Percentiles rank a stretch among this genome's conserved stretches.
These are phyloP conservation scores for Exophiala sideris DNA, from an alignment of 2,329 filamentous ascomycete species.

Conservation along the genomic window DNA sequence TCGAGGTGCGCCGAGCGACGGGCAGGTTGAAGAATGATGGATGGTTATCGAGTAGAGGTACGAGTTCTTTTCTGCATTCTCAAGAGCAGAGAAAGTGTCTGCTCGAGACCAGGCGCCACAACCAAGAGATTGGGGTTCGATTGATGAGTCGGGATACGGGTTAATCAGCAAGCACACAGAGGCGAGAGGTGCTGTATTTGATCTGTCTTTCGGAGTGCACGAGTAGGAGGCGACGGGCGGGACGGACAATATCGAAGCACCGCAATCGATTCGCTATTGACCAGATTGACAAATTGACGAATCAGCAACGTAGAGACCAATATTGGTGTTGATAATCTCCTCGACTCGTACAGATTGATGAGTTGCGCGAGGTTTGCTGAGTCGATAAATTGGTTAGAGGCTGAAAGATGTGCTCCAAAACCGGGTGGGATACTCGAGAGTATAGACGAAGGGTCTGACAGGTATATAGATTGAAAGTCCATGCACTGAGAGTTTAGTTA, in stretches of 20 bases:
- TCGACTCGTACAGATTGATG: background rate
- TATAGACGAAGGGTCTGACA: background rate
- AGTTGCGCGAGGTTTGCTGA: background rate
- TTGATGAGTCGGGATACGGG: conserved; percentile 3
- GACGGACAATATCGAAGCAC: background rate
- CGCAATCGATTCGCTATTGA: background rate
- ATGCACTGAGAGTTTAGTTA: background rate
- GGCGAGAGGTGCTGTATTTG: background rate
- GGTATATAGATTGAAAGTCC: conserved; percentile 6
- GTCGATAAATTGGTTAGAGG: conserved; percentile 1
- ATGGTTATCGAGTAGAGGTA: conserved; percentile 3
- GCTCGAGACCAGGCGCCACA: conserved; percentile 6
- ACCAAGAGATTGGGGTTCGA: background rate
- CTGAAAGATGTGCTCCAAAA: background rate
- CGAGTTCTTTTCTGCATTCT: conserved; percentile 10
- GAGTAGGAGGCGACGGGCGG: background rate
- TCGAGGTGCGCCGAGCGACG: conserved; percentile 4
- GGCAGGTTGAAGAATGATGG: background rate
- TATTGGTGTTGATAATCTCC: background rate
- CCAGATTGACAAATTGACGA: background rate
- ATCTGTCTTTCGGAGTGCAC: conserved; percentile 2
- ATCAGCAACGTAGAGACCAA: background rate
- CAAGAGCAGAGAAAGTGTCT: conserved; percentile 5
- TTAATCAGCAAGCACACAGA: conserved; percentile 7
- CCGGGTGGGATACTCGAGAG: background rate